Base-by-base conservation (phyloP, 225 moss, liverwort and hornwort species). In the Takakia lepidozioides region DNA sequence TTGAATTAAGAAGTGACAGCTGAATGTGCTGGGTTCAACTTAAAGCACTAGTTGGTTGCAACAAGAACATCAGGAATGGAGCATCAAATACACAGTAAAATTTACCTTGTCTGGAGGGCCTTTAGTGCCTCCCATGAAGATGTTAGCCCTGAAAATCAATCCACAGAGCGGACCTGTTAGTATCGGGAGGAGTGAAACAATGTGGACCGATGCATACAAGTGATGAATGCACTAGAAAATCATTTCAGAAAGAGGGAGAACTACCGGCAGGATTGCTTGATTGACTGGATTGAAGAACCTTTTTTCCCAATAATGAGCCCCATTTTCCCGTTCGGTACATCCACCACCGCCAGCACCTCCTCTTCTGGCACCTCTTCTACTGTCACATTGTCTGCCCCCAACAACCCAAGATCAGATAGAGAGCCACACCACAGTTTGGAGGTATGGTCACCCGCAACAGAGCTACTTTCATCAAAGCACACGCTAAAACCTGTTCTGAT, bases 21-120 rank as follows among this genome's bases (percentile, higher is more conserved):
- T n/a, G n/a, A n/a, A n/a, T n/a, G n/a, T n/a, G n/a, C n/a, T n/a
- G n/a, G n/a, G n/a, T n/a, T n/a, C n/a, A n/a, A n/a, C n/a, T n/a
- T n/a, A n/a, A n/a, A n/a, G n/a, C n/a, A n/a, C n/a, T n/a, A n/a
- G n/a, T n/a, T n/a, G 43, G 11, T 7, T 15, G 29, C 13, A 13
- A 19, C n/a, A n/a, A n/a, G n/a, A n/a, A n/a, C n/a, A n/a, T n/a
- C n/a, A n/a, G n/a, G n/a, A n/a, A n/a, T n/a, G n/a, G n/a, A n/a
- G n/a, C n/a, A n/a, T n/a, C n/a, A 55, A 10, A 17, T 15, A 21
- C 13, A 13, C 16, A n/a, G 9, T 34, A 16, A 2, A 7, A 18
- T 27, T 62, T 82, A 73, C 92, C 74, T 92, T 92, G 52, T 88
- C 82, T 45, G 85, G 88, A 68, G 92, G 92, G 45, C 92, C 92